A percentile compares a stretch with the other conserved stretches of the same genome.
These are phyloP conservation scores for Tephrocybe rancida DNA, from an alignment of 768 basidiomycete genomes.

Conservation along the genomic window DNA sequence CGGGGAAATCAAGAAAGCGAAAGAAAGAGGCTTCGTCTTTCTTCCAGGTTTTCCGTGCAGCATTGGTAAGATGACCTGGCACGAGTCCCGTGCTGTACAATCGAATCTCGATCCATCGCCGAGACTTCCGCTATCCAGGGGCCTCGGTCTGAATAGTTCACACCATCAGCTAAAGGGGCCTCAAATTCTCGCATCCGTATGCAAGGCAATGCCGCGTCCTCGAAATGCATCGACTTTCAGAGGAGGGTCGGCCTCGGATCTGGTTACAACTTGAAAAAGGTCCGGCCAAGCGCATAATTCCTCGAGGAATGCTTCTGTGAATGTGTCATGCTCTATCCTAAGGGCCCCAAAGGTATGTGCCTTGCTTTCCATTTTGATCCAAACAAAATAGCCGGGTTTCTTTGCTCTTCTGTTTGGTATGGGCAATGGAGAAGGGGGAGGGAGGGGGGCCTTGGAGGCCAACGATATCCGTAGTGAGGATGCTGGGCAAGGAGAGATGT, in stretches of 20 bases:
- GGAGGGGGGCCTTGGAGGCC: too few relatives aligned
- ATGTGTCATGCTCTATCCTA: too few relatives aligned
- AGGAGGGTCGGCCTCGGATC: slow-evolving; percentile 27
- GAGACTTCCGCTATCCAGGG: background rate
- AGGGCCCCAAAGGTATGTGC: too few relatives aligned
- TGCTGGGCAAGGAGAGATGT: too few relatives aligned
- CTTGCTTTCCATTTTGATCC: too few relatives aligned
- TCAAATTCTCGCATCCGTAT: slow-evolving; percentile 20
- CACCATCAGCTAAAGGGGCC: slow-evolving; percentile 9
- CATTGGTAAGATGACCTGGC: background rate
- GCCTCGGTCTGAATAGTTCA: background rate
- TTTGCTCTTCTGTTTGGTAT: too few relatives aligned
- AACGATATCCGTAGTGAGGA: too few relatives aligned
- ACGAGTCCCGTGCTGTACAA: background rate
- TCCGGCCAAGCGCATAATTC: slow-evolving; percentile 30
- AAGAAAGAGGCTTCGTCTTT: slow-evolving; percentile 24
- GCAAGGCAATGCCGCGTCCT: background rate
- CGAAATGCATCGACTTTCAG: slow-evolving; percentile 25
- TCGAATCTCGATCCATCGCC: background rate
- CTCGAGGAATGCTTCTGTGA: too few relatives aligned
- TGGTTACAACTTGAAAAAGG: slow-evolving; percentile 30
- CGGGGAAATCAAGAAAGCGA: slow-evolving; percentile 29
- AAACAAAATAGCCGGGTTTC: too few relatives aligned
- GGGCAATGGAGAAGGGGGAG: too few relatives aligned
- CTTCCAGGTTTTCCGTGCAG: background rate